Evolutionary conservation across 176 grass and related monocot genomes (phyloP), one percentile per base, ranked within the genome.

Genomic region (Phyllostachys edulis): DNA sequence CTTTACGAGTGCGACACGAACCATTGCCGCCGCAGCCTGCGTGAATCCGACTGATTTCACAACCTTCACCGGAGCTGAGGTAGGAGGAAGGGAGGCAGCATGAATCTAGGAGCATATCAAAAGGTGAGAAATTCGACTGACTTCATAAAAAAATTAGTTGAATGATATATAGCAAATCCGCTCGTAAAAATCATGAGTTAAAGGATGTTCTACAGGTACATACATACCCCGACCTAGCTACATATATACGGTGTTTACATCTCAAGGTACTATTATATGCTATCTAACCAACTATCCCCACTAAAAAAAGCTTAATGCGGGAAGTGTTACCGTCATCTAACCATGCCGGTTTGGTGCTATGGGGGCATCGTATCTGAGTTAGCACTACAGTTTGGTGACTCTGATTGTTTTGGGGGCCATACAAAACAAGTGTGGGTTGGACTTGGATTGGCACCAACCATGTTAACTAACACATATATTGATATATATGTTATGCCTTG

Each of bases 301-400:
- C 40, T 36, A n/a, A 9, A 61, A 45, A 36, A 62, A 13, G 67
- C 26, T 47, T 14, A 32, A 34, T 12, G 2, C 17, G 17, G 27
- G 40, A 63, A 10, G 29, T 39, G 56, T 41, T 20, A 32, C 3
- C 21, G 29, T 73, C 54, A 34, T 45, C 29, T 49, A 56, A 29
- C 62, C 72, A 67, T 76, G 59, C 21, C 13, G 29, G 57, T 76
- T 67, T 76, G 71, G 82, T 20, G 82, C 75, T 63, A 47, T 17
- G 32, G 45, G 56, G 5, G 11, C 67, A 61, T 21, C 23, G 52
- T 52, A 72, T 74, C 41, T 50, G 55, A 15, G 38, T 17, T 60
- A 45, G 47, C 32, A 49, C 0, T 26, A 37, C 4, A 67, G 16
- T 76, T 67, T 11, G 67, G 80, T n/a, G 67, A 72, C 39, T 3